Evolutionary conservation across 192 early-diverging fungal species (phyloP), one percentile per base, ranked within the genome.

Genomic region (Podila minutissima): DNA sequence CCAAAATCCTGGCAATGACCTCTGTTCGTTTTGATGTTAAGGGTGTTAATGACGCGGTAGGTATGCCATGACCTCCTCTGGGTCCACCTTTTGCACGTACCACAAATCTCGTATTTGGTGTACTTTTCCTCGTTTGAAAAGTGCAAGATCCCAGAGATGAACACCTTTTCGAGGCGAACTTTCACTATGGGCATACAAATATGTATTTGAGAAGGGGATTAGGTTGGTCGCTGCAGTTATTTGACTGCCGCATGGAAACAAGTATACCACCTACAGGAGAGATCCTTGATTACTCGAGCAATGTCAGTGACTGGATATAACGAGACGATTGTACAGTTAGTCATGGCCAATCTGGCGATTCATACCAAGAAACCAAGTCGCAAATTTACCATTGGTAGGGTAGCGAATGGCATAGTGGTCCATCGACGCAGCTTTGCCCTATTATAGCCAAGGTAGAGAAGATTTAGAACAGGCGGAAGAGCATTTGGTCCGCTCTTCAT

Each of bases 31-130:
- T 28, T 20, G 15, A 22, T 59, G 13, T 33, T 41, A 71, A 59
- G 19, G 28, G 24, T 20, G 22, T 15, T 5, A 53, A 67, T 17
- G 26, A 7, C 35, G 12, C 24, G 12, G 28, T 29, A 6, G 17
- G 22, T 1, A 11, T 19, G 13, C 15, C 22, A 31, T 17, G 48
- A 59, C 19, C 29, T 22, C 1, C 22, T 20, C 15, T 28, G 22
- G n/a, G 2, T 20, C 26, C 33, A 17, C 5, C 11, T 24, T 55
- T 55, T 59, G n/a, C 22, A 69, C 49, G 70, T 86, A 91, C 91
- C 71, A 72, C 90, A 91, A 74, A 94, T 93, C 62, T 87, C 74
- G 66, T 94, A 94, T 75, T 94, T 94, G 4, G 91, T 92, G 55
- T 85, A 87, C 49, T 71, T 64, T 55, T 92, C 89, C 46, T 90